Conservation (phyloP, 257 asterid species). For the Capsicum rhomboideum region DNA sequence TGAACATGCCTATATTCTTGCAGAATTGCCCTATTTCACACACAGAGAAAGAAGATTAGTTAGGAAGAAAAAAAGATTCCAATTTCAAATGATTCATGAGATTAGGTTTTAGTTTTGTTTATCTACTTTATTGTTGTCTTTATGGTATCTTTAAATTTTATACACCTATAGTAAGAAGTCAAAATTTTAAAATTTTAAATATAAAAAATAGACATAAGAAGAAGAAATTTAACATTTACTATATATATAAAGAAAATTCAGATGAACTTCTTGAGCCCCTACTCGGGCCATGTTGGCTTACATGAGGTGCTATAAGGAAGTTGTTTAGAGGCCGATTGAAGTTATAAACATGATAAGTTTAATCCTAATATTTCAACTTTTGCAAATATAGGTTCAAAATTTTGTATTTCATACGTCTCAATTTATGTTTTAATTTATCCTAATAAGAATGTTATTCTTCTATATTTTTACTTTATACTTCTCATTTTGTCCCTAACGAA, state of each 20-base stretch:
- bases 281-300: background rate
- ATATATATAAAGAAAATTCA: too few relatives aligned
- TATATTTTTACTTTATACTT: too few relatives aligned
- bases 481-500: too few relatives aligned
- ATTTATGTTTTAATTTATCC: background rate
- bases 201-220: too few relatives aligned
- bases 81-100: background rate
- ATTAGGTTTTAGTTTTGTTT: background rate
- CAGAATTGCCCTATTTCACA: background rate
- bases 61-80: background rate
- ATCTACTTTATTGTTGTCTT: background rate
- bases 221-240: background rate
- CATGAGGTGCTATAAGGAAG: background rate
- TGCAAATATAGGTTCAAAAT: background rate
- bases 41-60: background rate
- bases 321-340: background rate
- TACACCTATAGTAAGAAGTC: too few relatives aligned
- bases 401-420: background rate
- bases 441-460: too few relatives aligned
- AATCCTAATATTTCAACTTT: background rate
- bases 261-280: background rate
- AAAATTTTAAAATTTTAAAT: too few relatives aligned
- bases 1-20: constrained; percentile 1
- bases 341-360: background rate
- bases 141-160: too few relatives aligned